Evolutionary conservation across 352 stramenopile genomes (phyloP), one percentile per base, ranked within the genome.

Genomic region (Saprolegnia diclina): DNA sequence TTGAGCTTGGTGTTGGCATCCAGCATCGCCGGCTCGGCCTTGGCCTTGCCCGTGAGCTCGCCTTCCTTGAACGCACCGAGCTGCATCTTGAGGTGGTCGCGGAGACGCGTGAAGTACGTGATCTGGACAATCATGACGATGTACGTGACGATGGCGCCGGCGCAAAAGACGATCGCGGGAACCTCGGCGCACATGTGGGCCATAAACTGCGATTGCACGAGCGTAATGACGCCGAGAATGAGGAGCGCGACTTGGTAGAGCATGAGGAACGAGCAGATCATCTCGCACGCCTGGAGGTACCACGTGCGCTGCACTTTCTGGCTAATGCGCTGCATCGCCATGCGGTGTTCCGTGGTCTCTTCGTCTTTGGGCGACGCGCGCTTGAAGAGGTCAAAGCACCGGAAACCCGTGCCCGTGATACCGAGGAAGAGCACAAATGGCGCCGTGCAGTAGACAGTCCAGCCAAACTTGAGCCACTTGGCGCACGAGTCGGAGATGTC

Each of bases 51-150:
- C 19, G 62, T 67, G 50, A 67, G 62, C 37, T 93, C 85, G 37
- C 83, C 83, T 48, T 93, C 85, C 56, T 88, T 81, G 68, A 93
- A 93, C 18, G 85, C 85, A 9, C 85, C 85, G 0, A 93, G 72
- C 38, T 88, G 72, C 85, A 93, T 93, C 74, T 93, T 93, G 24
- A 93, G 77, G 62, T 93, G 85, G 40, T 93, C 85, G 3, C 83
- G 83, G 67, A 88, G 90, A 16, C 85, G 83, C 37, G 83, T 83
- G 65, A 93, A 93, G 64, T 83, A 80, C 64, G 76, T 73, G 14
- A 91, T 66, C 72, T 90, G 80, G 10, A 79, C 76, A 45, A 91
- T 87, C 40, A 94, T 77, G 32, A 68, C 78, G 2, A 76, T 42
- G 56, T 88, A 94, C 18, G 80, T 88, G 11, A 89, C 38, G 1